Evolutionary conservation across 306 rosid genomes (phyloP), one percentile per base, ranked within the genome.

Genomic region (Pyrus pyrifolia): DNA sequence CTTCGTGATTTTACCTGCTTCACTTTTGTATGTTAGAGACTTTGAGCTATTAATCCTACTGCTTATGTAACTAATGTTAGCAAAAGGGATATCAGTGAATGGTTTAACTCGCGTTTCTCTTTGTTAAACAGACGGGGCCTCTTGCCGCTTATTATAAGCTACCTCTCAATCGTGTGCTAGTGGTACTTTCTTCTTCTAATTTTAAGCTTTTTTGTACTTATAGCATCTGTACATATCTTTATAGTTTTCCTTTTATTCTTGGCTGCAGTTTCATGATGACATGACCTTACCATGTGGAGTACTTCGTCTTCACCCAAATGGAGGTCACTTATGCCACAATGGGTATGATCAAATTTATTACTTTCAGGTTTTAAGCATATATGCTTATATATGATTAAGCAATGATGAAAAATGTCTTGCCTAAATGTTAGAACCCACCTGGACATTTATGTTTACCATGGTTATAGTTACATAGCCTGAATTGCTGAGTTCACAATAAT

Each of bases 111-210:
- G n/a, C 35, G 2, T 8, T 68, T 76, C 71, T 78, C 71, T 55
- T 76, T 51, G n/a, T 81, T 82, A 51, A 76, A 85, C 84, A 94
- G 97, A 67, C 87, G 7, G 97, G 97, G 78, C 97, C 99, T 4
- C 87, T 95, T 73, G 99, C 96, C 64, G 97, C 97, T 76, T 92
- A 95, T 82, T 95, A 89, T 80, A 95, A 95, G 86, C 91, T 95
- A n/a, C 93, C 99, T 63, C 96, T 92, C n/a, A 85, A 83, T 84
- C 97, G 90, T 15, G 99, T 92, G 71, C 86, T 92, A 67, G 93
- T 95, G 90, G 98, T 95, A 83, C 76, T 81, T 85, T 44, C 40
- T 44, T 75, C 25, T 58, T 67, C 53, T 57, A 9, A 23, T 46
- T 27, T 44, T 25, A 2, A 44, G 21, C 23, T 42, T 74, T 70